phyloP scores from a whole-genome alignment of 2,329 filamentous ascomycete species.

The Phyllosticta citriasiana region DNA sequence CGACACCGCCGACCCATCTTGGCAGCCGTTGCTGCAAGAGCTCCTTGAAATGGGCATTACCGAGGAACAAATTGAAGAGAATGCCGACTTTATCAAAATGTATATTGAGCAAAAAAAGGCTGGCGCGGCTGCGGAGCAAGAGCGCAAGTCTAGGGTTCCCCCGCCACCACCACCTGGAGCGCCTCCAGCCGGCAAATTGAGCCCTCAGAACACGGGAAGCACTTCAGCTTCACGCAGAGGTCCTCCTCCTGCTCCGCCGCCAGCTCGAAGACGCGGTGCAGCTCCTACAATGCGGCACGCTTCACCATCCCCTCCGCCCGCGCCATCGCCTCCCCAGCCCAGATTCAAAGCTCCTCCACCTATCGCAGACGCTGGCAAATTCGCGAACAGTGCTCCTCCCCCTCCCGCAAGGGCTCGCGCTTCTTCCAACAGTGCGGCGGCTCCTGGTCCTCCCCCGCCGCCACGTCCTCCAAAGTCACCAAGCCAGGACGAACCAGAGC shows the following conservation, averaged over 20 bases:
- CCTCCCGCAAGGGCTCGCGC: conserved; percentile 41
- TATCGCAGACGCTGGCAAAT: conserved; percentile 81
- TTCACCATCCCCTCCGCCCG: background rate
- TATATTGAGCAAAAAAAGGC: conserved; percentile 57
- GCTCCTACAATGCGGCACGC: conserved; percentile 17
- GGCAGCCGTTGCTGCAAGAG: conserved; percentile 51
- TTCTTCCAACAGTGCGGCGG: conserved; percentile 37
- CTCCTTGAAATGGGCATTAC: conserved; percentile 56
- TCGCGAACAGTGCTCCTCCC: conserved; percentile 38
- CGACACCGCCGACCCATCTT: conserved; percentile 52
- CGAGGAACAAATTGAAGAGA: conserved; percentile 56
- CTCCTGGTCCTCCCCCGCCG: conserved; percentile 57
- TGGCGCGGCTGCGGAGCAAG: conserved; percentile 35
- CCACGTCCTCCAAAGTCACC: conserved; percentile 43
- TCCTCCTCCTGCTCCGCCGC: conserved; percentile 50
- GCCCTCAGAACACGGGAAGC: conserved; percentile 52
- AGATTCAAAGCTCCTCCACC: conserved; percentile 80
- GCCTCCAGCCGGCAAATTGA: conserved; percentile 34
- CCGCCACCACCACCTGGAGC: conserved; percentile 52
- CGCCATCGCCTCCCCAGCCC: conserved; percentile 52
- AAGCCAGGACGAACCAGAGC: conserved; percentile 50
- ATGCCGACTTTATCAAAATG: conserved; percentile 57
- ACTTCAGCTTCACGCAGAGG: conserved; percentile 47
- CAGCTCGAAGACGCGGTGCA: conserved; percentile 34
- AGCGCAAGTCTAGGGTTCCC: conserved; percentile 45